Evolutionary conservation across 129 eudicot genomes (phyloP), one percentile per base, ranked within the genome.

Genomic region (Flaveria sonorensis): DNA sequence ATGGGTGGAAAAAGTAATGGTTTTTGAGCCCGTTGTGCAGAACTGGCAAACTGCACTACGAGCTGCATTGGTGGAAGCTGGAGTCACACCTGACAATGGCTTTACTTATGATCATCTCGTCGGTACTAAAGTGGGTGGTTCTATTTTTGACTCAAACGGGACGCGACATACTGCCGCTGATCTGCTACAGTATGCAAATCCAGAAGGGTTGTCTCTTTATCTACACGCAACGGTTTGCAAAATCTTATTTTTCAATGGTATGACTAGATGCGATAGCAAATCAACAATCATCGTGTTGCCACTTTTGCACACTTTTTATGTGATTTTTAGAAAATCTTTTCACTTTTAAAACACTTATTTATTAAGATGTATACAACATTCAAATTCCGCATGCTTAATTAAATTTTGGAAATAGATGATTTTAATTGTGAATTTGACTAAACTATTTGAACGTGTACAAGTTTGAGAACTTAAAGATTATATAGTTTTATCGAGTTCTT

Each of bases 101-200:
- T 76, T 18, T 66, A 76, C n/a, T 53, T 65, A n/a, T 76, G 52
- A 76, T 30, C 80, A 65, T 39, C 51, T 64, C 1, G 3, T 50
- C 10, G 80, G 80, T 19, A 76, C 73, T 15, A 76, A 76, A 65
- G 50, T 53, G 18, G 66, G 80, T 65, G 80, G 73, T 19, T 20
- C 26, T 36, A 36, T 76, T 32, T 76, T 76, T 32, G 73, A 76
- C 21, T 1, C 23, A 76, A 50, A 64, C 36, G 80, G 73, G 14
- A 13, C 24, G 0, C 45, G 78, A 59, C 78, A 74, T 24, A 42
- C 78, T 1, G 78, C 78, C 8, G 78, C 70, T 2, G 45, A 74
- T 60, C 24, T 74, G 60, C 30, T 74, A 28, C 70, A 74, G 0
- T 74, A 21, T 74, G 78, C 78, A 15, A 74, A 74, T 14, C 70